Evolutionary conservation across 306 rosid genomes (phyloP), one percentile per base, ranked within the genome.

Genomic region (Cucurbita ficifolia): DNA sequence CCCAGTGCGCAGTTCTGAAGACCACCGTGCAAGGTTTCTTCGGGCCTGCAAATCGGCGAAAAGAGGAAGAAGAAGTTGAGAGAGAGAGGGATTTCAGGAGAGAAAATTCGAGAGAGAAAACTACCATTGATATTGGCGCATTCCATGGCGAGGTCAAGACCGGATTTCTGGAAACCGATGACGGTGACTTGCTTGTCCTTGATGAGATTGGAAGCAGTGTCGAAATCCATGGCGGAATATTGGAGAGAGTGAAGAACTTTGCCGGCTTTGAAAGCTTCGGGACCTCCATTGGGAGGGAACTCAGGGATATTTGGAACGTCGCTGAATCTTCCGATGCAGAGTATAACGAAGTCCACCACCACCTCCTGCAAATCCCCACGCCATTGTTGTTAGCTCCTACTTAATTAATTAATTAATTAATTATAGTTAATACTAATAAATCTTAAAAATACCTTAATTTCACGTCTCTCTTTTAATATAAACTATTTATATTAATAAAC

Each of bases 241-340:
- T 84, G 83, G 80, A 70, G 76, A 10, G 83, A 86, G 79, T 88
- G 96, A 14, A 84, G 80, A 24, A 88, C 93, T 56, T 76, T 46
- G 24, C 93, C 69, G 22, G 21, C 88, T 16, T 57, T 48, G 22
- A 90, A 88, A 2, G 49, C 78, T 69, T 90, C 79, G 21, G 88
- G 93, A 0, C 94, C 96, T 9, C 43, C 65, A 52, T 84, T 81
- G 33, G 73, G 76, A 50, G 90, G 94, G 51, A 90, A 90, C 56
- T 85, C 77, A 7, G 94, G 96, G 42, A 90, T 82, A 75, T 88
- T 79, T 17, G 96, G 96, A 50, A 88, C 76, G 11, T 82, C 94
- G 67, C 91, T 86, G 81, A 90, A 90, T 63, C 93, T 75, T 10
- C 94, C 96, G 2, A 86, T 70, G 87, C 94, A 90, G 10, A 90